Evolutionary conservation across 2,329 filamentous ascomycete species (phyloP).

Genomic region (Calonectria hongkongensis): DNA sequence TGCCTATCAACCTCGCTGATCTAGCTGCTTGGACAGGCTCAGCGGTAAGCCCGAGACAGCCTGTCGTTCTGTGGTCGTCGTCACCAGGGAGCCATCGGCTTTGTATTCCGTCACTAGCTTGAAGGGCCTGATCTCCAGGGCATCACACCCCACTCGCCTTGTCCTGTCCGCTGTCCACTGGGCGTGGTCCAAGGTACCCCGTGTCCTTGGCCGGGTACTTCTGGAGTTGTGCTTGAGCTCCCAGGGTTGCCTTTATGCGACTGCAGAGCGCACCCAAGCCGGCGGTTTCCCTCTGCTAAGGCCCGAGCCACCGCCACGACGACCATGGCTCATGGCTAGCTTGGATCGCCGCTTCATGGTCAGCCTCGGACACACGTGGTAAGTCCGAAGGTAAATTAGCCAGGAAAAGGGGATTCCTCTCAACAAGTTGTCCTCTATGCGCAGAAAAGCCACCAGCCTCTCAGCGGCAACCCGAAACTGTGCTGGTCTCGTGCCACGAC

Average conservation of each 20-base stretch:
- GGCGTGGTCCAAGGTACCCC: slow-evolving; percentile 23
- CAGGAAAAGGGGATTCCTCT: neutral
- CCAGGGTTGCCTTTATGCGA: slow-evolving; percentile 3
- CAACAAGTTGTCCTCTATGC: too few species aligned
- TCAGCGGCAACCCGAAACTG: neutral
- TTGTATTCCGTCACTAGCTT: too few species aligned
- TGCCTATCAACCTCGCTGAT: too few species aligned
- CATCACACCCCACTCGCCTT: slow-evolving; percentile 20
- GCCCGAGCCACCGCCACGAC: slow-evolving; percentile 32
- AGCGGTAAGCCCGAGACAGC: too few species aligned
- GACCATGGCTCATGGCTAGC: slow-evolving; percentile 1
- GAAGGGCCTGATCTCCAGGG: slow-evolving; percentile 33
- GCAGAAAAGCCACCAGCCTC: too few species aligned
- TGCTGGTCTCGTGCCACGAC: slow-evolving; percentile 34
- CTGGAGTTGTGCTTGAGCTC: slow-evolving; percentile 9
- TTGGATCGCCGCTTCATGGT: neutral
- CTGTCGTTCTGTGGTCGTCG: too few species aligned
- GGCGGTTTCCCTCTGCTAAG: slow-evolving; percentile 1
- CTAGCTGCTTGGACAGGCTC: too few species aligned
- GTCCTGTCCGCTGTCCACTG: slow-evolving; percentile 28
- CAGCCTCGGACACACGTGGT: slow-evolving; percentile 10
- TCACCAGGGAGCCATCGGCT: too few species aligned
- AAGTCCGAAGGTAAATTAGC: neutral
- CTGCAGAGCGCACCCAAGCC: slow-evolving; percentile 17
- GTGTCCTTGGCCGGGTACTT: slow-evolving; percentile 21